Base-by-base conservation (phyloP, 1,139 yeast species). In the Petasospora fabianii region DNA sequence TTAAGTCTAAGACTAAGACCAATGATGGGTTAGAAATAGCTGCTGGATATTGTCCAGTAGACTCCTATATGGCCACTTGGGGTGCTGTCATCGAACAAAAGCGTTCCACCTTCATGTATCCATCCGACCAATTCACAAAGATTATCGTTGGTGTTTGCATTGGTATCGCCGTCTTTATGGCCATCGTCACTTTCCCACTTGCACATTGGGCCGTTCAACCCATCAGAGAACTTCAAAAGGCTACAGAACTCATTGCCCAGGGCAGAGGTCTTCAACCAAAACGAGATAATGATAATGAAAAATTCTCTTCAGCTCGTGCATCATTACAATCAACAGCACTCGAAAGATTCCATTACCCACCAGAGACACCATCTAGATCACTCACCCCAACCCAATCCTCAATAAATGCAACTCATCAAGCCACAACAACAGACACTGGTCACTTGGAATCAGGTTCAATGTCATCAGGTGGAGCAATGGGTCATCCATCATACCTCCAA, bases 121-220 rank as follows among this genome's bases (percentile, higher is more conserved):
- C 96, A 0, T 74, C 84, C 5, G 61, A 69, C 20, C 73, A 70
- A 45, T 64, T 88, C 34, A 71, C 83, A 4, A 77, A 77, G 47
- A 83, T 86, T 38, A 80, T 86, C 42, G 73, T 83, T 35, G 95
- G 94, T 3, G 80, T 85, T 1, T 87, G 85, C 17, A 65, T 86
- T 30, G 96, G 88, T 1, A 77, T 86, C 24, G 90, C 95, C 3
- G 86, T 69, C 0, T 75, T 84, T 46, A 78, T 88, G 66, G 74
- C 86, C 48, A 49, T 86, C 2, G 62, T 84, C 15, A 86, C 97
- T 1, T 75, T 88, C 58, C 88, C 95, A 2, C 62, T 87, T 42
- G 90, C 96, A 0, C 86, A 87, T 41, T 80, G 80, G 69, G 90
- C 92, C 29, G 92, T 88, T 4, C 64, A 84, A 44, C 97, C 98